Evolutionary conservation across 1,284 basidiomycete species (phyloP).

Genomic region (Megacollybia platyphylla): DNA sequence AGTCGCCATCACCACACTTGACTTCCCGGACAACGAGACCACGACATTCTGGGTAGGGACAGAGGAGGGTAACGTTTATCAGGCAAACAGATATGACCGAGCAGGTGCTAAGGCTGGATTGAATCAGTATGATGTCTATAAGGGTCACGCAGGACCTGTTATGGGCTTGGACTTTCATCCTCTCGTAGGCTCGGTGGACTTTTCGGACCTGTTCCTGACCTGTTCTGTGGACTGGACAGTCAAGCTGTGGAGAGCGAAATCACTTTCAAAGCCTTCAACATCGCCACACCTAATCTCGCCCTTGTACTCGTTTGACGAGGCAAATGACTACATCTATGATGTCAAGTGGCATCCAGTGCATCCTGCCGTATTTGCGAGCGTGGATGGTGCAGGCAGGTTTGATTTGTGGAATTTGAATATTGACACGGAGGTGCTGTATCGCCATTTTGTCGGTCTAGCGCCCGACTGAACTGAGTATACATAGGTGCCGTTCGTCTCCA

Average conservation of each 20-base stretch:
- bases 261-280: slow-evolving; percentile 51
- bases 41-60: slow-evolving; percentile 95
- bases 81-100: slow-evolving; percentile 91
- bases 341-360: slow-evolving; percentile 95
- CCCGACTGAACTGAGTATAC: background rate
- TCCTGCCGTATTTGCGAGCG: slow-evolving; percentile 87
- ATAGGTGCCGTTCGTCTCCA: slow-evolving; percentile 74
- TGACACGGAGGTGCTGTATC: slow-evolving; percentile 75
- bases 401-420: slow-evolving; percentile 94
- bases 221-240: slow-evolving; percentile 93
- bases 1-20: slow-evolving; percentile 85
- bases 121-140: slow-evolving; percentile 84
- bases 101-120: slow-evolving; percentile 94
- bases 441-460: background rate
- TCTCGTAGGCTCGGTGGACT: slow-evolving; percentile 79
- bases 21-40: slow-evolving; percentile 91
- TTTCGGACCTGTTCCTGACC: slow-evolving; percentile 90
- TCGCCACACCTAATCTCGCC: slow-evolving; percentile 50
- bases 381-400: slow-evolving; percentile 90
- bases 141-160: slow-evolving; percentile 86
- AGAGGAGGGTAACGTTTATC: slow-evolving; percentile 94
- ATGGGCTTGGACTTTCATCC: slow-evolving; percentile 95
- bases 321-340: slow-evolving; percentile 98
- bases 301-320: slow-evolving; percentile 88
- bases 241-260: slow-evolving; percentile 83